These are phyloP conservation scores for Macrophomina pseudophaseolina DNA, from an alignment of 2,329 filamentous ascomycete genomes.

Conservation along the genomic window DNA sequence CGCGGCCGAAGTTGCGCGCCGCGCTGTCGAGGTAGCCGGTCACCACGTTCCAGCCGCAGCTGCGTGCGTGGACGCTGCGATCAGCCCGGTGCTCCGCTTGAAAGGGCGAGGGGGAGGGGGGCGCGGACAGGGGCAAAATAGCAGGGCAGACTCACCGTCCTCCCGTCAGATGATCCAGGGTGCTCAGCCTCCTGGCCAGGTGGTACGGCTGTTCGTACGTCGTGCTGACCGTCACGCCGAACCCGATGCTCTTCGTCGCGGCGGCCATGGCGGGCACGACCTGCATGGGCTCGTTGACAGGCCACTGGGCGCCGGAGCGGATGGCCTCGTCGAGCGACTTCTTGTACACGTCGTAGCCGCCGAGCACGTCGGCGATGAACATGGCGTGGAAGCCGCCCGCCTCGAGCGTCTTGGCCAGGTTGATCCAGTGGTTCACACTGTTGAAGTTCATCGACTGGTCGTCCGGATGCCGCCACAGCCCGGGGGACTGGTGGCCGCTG, in stretches of 20 bases:
- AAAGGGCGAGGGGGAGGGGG: too few relatives aligned
- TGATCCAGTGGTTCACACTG: slow-evolving; percentile 44
- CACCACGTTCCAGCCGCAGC: slow-evolving; percentile 57
- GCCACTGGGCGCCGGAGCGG: slow-evolving; percentile 69
- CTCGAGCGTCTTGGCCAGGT: slow-evolving; percentile 46
- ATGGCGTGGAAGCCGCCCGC: slow-evolving; percentile 47
- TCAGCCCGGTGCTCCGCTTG: not conserved
- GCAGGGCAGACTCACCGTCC: slow-evolving; percentile 50
- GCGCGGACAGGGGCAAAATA: not conserved
- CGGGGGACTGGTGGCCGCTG: slow-evolving; percentile 49
- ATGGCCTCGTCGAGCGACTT: slow-evolving; percentile 64
- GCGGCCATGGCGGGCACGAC: slow-evolving; percentile 71
- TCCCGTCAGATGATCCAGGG: slow-evolving; percentile 69
- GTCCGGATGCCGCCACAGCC: slow-evolving; percentile 66
- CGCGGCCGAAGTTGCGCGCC: slow-evolving; percentile 65
- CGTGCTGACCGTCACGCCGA: slow-evolving; percentile 70
- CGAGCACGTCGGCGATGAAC: slow-evolving; percentile 56
- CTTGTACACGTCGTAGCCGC: slow-evolving; percentile 73
- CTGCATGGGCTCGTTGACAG: slow-evolving; percentile 71
- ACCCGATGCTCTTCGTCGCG: slow-evolving; percentile 68
- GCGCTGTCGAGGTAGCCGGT: slow-evolving; percentile 72
- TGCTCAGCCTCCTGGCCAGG: slow-evolving; percentile 67
- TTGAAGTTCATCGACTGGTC: slow-evolving; percentile 59
- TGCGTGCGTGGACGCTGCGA: not conserved
- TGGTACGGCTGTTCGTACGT: slow-evolving; percentile 74